phyloP scores from a whole-genome alignment of 441 rosid genomes.

The Jatropha multifida region DNA sequence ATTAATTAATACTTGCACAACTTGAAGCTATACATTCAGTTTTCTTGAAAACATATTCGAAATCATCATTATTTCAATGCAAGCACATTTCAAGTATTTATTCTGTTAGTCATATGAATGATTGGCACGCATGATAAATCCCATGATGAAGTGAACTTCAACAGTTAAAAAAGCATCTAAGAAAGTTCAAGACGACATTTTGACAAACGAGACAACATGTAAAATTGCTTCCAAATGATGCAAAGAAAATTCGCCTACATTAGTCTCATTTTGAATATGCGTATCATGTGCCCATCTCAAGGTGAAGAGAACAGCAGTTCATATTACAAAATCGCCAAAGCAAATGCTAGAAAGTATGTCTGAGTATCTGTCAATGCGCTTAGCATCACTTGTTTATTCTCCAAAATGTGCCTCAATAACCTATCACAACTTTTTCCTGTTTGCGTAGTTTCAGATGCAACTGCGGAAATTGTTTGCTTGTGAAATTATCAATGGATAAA shows the following conservation, averaged over 20 bases:
- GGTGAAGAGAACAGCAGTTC: neutral
- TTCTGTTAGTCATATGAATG: too few species aligned
- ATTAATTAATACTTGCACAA: too few species aligned
- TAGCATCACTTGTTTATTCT: slow-evolving; percentile 16
- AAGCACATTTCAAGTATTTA: too few species aligned
- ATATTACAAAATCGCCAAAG: neutral
- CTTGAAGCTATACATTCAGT: too few species aligned
- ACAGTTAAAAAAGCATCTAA: too few species aligned
- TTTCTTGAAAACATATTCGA: too few species aligned
- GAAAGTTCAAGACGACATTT: too few species aligned
- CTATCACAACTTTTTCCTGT: neutral
- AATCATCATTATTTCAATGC: too few species aligned
- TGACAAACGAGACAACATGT: too few species aligned
- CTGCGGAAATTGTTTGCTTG: neutral
- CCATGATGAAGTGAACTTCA: too few species aligned
- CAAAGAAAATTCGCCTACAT: neutral
- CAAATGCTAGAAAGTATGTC: neutral
- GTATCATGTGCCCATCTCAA: neutral
- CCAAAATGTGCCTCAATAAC: neutral
- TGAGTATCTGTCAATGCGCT: neutral
- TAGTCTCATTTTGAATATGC: neutral
- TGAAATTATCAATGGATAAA: neutral
- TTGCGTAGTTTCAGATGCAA: neutral
- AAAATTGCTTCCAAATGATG: too few species aligned
- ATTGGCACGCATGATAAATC: too few species aligned